Evolutionary conservation across 2,329 filamentous ascomycete species (phyloP), one percentile per base, ranked within the genome.

Genomic region (Microascus cirrosus): DNA sequence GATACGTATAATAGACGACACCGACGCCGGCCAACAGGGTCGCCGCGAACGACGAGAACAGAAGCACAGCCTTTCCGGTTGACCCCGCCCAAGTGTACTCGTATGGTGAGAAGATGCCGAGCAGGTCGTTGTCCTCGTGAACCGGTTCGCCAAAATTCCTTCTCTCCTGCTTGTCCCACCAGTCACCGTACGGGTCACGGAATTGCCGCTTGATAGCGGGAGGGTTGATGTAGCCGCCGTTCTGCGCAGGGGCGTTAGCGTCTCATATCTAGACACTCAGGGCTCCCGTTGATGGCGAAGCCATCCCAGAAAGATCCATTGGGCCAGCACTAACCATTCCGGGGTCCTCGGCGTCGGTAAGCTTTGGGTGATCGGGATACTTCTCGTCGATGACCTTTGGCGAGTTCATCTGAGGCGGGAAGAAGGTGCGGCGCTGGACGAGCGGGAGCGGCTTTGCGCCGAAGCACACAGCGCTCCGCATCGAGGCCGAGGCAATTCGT

Each of bases 111-210:
- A 99, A 93, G 63, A 96, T 87, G 65, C 91, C 92, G 59, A 97
- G 79, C 59, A 91, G 81, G 71, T 99, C 95, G 73, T 96, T 88
- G 73, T 99, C 94, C 74, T 99, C 95, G 73, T 99, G 93, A 56
- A 95, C 84, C 13, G 93, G 90, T 74, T 99, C 95, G 73, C 92
- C 92, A 71, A 89, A 97, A 80, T 99, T 97, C 68, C 94, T 85
- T 70, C 92, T 86, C 74, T 97, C 94, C 76, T 99, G 94, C 73
- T 91, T 88, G 75, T 99, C 93, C 90, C 91, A 97, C 90, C 91
- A 99, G 69, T 90, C 86, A 69, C 74, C 93, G 71, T 97, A 83
- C 39, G 95, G 94, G 73, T 97, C 94, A 70, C 94, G 90, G 76
- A 90, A 89, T 72, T 91, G 86, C 65, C 93, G 88, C 80, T 96